Evolutionary conservation across 129 eudicot genomes (phyloP).

Genomic region (Helianthus tuberosus): DNA sequence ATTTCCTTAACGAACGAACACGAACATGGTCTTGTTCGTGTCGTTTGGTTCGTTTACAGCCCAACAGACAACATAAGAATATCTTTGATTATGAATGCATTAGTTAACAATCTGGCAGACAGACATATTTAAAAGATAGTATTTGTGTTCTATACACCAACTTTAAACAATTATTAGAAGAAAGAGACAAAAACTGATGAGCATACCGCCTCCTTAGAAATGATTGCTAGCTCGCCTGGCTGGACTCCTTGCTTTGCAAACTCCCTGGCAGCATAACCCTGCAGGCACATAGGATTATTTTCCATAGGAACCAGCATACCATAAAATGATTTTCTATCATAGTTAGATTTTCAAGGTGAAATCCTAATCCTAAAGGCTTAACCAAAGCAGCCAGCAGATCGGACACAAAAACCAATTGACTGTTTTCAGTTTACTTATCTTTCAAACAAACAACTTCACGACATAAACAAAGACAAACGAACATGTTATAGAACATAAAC

Average conservation of each 20-base stretch:
- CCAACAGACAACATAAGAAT: not conserved
- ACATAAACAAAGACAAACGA: not conserved
- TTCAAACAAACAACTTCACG: constrained; percentile 6
- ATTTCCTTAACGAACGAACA: too few relatives aligned
- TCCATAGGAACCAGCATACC: too few relatives aligned
- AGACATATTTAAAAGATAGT: not conserved
- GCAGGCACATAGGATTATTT: not conserved
- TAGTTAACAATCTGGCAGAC: not conserved
- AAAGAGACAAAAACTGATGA: constrained; percentile 11
- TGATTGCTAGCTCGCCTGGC: constrained; percentile 90
- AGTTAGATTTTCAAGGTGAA: constrained; percentile 3
- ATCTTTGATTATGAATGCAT: constrained; percentile 10
- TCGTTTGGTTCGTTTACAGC: too few relatives aligned
- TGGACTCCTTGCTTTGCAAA: constrained; percentile 91
- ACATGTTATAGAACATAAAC: too few relatives aligned
- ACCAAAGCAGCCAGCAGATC: not conserved
- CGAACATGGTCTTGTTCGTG: too few relatives aligned
- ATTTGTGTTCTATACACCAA: not conserved
- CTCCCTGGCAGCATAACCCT: constrained; percentile 99
- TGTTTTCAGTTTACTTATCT: constrained; percentile 3
- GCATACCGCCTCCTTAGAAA: constrained; percentile 91
- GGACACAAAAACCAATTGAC: not conserved
- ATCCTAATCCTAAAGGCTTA: constrained; percentile 3
- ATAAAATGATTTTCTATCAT: not conserved
- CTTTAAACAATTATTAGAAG: not conserved